phyloP scores from a whole-genome alignment of 1,284 basidiomycete species.

The Cryptococcus hybrid region DNA sequence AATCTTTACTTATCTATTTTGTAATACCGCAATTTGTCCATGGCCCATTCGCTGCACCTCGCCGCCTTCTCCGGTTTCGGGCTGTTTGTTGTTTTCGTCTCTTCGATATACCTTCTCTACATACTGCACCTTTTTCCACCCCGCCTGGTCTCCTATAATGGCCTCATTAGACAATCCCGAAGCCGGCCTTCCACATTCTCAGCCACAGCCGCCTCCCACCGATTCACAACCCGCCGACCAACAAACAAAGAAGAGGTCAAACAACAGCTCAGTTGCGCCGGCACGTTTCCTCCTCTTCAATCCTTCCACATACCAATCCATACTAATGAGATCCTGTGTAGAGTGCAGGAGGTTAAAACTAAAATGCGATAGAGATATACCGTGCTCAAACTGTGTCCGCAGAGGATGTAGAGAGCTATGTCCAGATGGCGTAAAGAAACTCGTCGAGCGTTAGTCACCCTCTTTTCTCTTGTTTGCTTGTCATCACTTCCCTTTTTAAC shows the following conservation, averaged over 20 bases:
- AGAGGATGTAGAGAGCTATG: conserved; percentile 34
- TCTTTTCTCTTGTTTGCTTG: background rate
- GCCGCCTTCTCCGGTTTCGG: too few species aligned
- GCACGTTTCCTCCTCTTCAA: conserved; percentile 1
- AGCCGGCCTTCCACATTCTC: too few species aligned
- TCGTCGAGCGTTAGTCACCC: conserved; percentile 15
- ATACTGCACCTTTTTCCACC: too few species aligned
- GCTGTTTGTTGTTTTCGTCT: too few species aligned
- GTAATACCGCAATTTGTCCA: too few species aligned
- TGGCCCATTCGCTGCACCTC: too few species aligned
- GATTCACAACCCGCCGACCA: too few species aligned
- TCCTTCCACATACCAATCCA: too few species aligned
- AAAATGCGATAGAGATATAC: conserved; percentile 33
- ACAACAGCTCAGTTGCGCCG: conserved; percentile 17
- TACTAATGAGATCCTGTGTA: background rate
- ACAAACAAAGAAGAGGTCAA: background rate
- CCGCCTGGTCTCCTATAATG: background rate
- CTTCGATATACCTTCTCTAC: too few species aligned
- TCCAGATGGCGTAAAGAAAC: conserved; percentile 27
- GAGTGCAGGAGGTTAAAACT: conserved; percentile 31
- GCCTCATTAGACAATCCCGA: too few species aligned
- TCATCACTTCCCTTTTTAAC: background rate
- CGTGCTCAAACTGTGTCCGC: conserved; percentile 37
- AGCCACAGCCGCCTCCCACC: too few species aligned
- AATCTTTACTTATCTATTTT: too few species aligned